These are phyloP conservation scores for Ascochyta viciae-villosae DNA, from an alignment of 2,329 filamentous ascomycete genomes.

Conservation along the genomic window DNA sequence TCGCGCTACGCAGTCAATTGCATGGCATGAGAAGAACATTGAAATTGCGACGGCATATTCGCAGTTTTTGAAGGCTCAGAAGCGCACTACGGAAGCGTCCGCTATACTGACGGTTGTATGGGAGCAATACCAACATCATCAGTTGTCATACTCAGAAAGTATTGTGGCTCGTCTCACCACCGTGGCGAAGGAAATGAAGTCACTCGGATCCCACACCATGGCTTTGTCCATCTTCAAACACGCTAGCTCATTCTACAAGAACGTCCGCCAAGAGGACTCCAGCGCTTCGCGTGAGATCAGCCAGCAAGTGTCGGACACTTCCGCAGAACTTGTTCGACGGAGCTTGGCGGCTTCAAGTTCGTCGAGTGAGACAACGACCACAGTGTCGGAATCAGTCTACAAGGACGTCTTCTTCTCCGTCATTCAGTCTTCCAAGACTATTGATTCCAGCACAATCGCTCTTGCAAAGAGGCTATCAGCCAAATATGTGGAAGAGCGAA, in stretches of 20 bases:
- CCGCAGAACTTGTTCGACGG: constrained; percentile 53
- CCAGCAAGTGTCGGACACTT: constrained; percentile 49
- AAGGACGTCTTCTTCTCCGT: constrained; percentile 55
- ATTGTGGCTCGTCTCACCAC: constrained; percentile 45
- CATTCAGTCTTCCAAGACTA: constrained; percentile 48
- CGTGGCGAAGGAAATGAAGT: constrained; percentile 56
- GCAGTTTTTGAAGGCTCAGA: constrained; percentile 56
- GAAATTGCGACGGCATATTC: constrained; percentile 56
- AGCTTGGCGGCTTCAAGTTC: constrained; percentile 37
- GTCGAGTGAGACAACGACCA: constrained; percentile 46
- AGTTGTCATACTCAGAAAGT: constrained; percentile 50
- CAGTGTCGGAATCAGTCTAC: constrained; percentile 52
- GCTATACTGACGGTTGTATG: constrained; percentile 56
- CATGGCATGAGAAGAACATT: constrained; percentile 59
- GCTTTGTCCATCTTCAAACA: constrained; percentile 59
- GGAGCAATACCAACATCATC: constrained; percentile 58
- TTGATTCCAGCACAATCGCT: constrained; percentile 52
- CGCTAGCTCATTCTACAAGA: constrained; percentile 44
- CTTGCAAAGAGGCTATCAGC: constrained; percentile 51
- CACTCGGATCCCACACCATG: constrained; percentile 52
- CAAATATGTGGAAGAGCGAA: constrained; percentile 55
- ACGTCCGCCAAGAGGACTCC: constrained; percentile 45
- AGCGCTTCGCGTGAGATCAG: constrained; percentile 53
- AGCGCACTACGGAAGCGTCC: constrained; percentile 54
- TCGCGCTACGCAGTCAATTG: constrained; percentile 51